phyloP scores from a whole-genome alignment of 2,329 filamentous ascomycete species.

The Cercospora brassicicola region DNA sequence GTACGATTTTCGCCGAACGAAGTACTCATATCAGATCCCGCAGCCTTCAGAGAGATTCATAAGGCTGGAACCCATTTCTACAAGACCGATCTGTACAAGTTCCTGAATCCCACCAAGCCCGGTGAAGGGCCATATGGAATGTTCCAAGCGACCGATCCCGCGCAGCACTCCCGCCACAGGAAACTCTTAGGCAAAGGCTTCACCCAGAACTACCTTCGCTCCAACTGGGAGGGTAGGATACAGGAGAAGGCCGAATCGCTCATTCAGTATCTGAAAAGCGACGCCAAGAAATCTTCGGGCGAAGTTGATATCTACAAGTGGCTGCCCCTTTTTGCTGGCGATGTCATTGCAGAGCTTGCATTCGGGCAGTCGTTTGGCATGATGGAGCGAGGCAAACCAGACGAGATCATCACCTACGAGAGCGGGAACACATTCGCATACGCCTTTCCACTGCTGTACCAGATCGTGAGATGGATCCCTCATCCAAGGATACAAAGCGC shows the following conservation, averaged over 20 bases:
- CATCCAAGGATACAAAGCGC: conserved; percentile 5
- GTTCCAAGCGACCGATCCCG: conserved; percentile 41
- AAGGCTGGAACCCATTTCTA: conserved; percentile 28
- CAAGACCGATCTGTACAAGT: conserved; percentile 33
- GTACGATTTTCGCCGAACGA: conserved; percentile 33
- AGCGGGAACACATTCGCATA: conserved; percentile 16
- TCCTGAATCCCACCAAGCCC: conserved; percentile 23
- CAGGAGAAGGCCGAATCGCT: conserved; percentile 35
- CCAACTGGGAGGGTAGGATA: conserved; percentile 40
- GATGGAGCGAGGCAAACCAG: conserved; percentile 35
- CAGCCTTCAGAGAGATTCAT: conserved; percentile 33
- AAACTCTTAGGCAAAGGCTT: conserved; percentile 40
- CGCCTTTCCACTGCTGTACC: conserved; percentile 13
- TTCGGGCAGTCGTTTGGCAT: conserved; percentile 44
- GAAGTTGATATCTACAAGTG: conserved; percentile 42
- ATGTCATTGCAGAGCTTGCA: conserved; percentile 40
- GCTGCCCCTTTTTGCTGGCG: conserved; percentile 42
- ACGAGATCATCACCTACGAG: conserved; percentile 9
- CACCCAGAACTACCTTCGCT: conserved; percentile 36
- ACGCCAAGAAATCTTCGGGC: conserved; percentile 32
- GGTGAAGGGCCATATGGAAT: conserved; percentile 29
- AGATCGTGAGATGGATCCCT: conserved; percentile 14
- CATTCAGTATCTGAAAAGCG: conserved; percentile 37
- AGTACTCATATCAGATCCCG: conserved; percentile 30
- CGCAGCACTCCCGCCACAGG: conserved; percentile 38